Conservation (phyloP, 495 filamentous ascomycete species). For the Trichoderma virens region DNA sequence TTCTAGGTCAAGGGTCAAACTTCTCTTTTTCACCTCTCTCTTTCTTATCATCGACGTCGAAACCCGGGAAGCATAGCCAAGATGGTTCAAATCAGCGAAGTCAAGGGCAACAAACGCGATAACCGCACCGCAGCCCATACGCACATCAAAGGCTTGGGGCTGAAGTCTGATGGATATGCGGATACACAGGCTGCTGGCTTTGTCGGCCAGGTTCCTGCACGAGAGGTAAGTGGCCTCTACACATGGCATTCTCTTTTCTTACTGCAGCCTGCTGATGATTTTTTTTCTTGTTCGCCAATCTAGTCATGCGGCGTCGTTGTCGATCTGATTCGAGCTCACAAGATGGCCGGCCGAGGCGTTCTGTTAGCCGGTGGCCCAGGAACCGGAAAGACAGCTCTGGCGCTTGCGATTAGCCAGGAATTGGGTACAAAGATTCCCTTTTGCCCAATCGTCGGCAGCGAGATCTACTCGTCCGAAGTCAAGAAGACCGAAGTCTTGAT, state of each 20-base stretch:
- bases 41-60: background rate
- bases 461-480: conserved; percentile 93
- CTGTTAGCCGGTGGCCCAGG: conserved; percentile 85
- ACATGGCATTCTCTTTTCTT: background rate
- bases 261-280: background rate
- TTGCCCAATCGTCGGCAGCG: conserved; percentile 92
- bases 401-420: conserved; percentile 88
- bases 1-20: background rate
- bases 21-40: background rate
- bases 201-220: conserved; percentile 77
- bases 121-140: conserved; percentile 94
- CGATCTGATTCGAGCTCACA: conserved; percentile 87
- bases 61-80: conserved; percentile 16
- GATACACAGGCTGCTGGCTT: conserved; percentile 73
- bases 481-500: conserved; percentile 98
- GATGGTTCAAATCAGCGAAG: conserved; percentile 94
- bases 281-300: background rate
- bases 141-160: conserved; percentile 89
- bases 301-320: conserved; percentile 88
- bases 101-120: conserved; percentile 90
- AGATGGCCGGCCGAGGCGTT: conserved; percentile 94
- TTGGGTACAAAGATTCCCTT: conserved; percentile 96
- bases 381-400: conserved; percentile 94
- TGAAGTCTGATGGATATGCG: conserved; percentile 73
- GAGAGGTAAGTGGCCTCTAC: conserved; percentile 54